Base-by-base conservation (phyloP, 2,329 filamentous ascomycete species). In the Akanthomyces muscarius region DNA sequence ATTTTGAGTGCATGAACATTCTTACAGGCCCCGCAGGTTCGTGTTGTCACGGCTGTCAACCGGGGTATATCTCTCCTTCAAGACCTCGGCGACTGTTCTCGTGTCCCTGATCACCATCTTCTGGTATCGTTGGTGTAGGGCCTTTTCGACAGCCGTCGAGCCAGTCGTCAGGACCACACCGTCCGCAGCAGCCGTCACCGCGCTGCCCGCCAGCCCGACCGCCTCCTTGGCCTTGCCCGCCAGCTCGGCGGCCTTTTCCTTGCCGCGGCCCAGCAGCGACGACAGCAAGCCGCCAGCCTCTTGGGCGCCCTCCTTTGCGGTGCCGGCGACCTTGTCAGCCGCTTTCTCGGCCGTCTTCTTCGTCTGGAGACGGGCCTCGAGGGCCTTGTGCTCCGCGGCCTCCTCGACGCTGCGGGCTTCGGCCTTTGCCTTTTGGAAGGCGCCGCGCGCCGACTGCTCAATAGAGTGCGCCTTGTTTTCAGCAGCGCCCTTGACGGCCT, bases 51-150 rank as follows among this genome's bases (percentile, higher is more conserved):
- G 75, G 70, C 78, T 67, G 48, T 79, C 77, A 64, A 83, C 72
- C 0, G 79, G 80, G 67, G 71, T 78, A 69, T 87, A 87, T 68
- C 85, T 76, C 70, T 86, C 82, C 55, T 75, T 78, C 59, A 88
- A 72, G 48, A 79, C 76, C 70, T 86, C 80, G 65, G 83, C 78
- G 23, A 83, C 80, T 52, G 77, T 81, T 74, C 81, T 81, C 64
- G 78, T 75, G 66, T 78, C 70, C 61, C 70, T 71, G 16, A 71
- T 70, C 7, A 72, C 72, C 48, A 75, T 69, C 66, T 76, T 78
- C 71, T 81, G 75, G 66, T 80, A 87, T 56, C 84, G 76, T 73
- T 86, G 76, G 62, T 78, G 74, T 64, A 83, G 74, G 11, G 83
- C 83, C 71, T 73, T 78, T 69, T 86, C 77, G 18, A 82, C 76